These are phyloP conservation scores for Emericellopsis terricola DNA, from an alignment of 495 filamentous ascomycete genomes.

Conservation along the genomic window DNA sequence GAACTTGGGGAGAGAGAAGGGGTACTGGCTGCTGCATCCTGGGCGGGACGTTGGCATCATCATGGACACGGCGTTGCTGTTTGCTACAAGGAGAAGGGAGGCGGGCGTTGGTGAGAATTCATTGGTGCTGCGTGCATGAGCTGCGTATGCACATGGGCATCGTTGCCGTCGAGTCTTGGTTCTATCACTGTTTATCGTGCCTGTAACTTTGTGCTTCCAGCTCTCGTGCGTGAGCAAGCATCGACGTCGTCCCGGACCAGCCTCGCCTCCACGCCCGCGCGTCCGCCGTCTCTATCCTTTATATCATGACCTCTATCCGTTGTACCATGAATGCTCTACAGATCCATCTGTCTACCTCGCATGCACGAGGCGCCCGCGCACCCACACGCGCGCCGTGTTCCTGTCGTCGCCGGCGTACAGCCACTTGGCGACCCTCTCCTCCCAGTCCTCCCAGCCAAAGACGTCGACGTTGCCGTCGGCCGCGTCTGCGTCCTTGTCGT, in stretches of 20 bases:
- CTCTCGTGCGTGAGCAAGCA: too few relatives aligned
- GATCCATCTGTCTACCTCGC: conserved; percentile 14
- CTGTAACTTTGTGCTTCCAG: too few relatives aligned
- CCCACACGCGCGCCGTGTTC: conserved; percentile 68
- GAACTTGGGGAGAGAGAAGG: too few relatives aligned
- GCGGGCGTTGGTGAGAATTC: too few relatives aligned
- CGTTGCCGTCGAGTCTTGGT: not conserved
- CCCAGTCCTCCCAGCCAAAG: conserved; percentile 72
- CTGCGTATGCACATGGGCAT: too few relatives aligned
- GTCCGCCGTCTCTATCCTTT: not conserved
- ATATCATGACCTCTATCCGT: not conserved
- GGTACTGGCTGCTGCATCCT: too few relatives aligned
- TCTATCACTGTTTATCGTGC: not conserved
- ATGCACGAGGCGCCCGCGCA: conserved; percentile 62
- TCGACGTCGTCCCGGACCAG: not conserved
- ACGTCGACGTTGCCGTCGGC: conserved; percentile 46
- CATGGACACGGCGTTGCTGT: too few relatives aligned
- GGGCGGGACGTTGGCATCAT: too few relatives aligned
- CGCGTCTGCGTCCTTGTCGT: conserved; percentile 8
- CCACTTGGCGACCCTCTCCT: conserved; percentile 72
- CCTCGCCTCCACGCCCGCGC: too few relatives aligned
- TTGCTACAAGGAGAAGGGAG: too few relatives aligned
- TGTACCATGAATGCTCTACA: not conserved
- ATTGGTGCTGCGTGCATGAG: too few relatives aligned
- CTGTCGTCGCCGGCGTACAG: conserved; percentile 74